Percentiles rank a stretch among this genome's conserved stretches.
phyloP scores from a whole-genome alignment of 2,329 filamentous ascomycete species.

The Berkeleyomyces basicola region DNA sequence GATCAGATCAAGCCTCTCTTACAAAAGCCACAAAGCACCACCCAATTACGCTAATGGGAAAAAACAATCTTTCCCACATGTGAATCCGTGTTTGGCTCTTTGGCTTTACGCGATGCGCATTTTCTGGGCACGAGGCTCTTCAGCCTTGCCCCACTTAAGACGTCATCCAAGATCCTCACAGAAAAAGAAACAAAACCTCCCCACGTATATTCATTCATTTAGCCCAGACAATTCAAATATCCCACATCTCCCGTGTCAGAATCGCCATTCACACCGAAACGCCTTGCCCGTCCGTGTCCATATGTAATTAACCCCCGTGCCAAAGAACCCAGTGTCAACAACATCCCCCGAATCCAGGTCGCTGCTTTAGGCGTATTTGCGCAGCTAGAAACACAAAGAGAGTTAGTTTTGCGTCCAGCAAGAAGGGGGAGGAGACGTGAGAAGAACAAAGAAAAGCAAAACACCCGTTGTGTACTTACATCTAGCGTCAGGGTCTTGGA shows the following conservation, averaged over 20 bases:
- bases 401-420: conserved; percentile 1
- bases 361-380: conserved; percentile 12
- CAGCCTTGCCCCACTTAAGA: conserved; percentile 6
- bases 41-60: too few species aligned
- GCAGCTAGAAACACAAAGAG: conserved; percentile 3
- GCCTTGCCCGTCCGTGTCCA: not conserved
- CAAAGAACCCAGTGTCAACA: too few species aligned
- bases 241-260: not conserved
- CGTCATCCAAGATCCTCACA: not conserved
- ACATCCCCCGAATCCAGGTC: not conserved
- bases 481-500: conserved; percentile 84
- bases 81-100: too few species aligned
- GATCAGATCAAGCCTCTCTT: too few species aligned
- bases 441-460: conserved; percentile 14
- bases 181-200: not conserved
- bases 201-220: too few species aligned
- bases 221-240: not conserved
- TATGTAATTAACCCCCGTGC: not conserved
- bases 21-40: too few species aligned
- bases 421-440: not conserved
- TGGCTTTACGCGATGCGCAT: not conserved
- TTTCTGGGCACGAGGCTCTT: not conserved
- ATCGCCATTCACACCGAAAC: not conserved
- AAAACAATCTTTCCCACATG: too few species aligned
- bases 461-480: conserved; percentile 41